Conservation (phyloP, 2,329 filamentous ascomycete genomes). For the Neofusicoccum sp. region DNA sequence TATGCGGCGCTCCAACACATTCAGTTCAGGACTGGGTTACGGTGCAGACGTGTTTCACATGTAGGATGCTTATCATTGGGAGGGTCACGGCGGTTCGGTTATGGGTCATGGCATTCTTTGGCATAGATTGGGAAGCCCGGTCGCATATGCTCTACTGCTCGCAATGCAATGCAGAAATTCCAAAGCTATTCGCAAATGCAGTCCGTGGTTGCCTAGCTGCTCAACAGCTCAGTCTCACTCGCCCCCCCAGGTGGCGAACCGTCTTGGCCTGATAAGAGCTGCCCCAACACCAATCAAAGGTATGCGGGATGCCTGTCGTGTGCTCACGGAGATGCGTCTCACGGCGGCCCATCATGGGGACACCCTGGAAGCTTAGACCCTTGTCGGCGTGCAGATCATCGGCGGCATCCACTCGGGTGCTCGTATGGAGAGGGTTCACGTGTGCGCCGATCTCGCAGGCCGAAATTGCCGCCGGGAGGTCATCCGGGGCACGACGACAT, state of each 20-base stretch:
- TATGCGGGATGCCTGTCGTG: background rate
- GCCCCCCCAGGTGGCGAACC: background rate
- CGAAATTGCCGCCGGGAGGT: constrained; percentile 5
- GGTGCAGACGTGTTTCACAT: constrained; percentile 11
- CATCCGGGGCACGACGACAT: background rate
- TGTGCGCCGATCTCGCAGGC: background rate
- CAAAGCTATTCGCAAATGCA: background rate
- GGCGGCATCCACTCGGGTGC: background rate
- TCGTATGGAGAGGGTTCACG: background rate
- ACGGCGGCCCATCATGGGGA: background rate
- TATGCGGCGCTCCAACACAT: background rate
- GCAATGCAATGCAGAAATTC: constrained; percentile 8
- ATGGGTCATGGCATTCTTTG: constrained; percentile 16
- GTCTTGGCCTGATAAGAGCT: constrained; percentile 4
- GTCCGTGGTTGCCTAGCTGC: background rate
- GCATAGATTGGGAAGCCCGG: constrained; percentile 14
- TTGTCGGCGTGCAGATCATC: constrained; percentile 9
- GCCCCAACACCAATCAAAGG: background rate
- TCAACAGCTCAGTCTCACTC: background rate
- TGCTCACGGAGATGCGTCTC: background rate
- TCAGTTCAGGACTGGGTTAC: background rate
- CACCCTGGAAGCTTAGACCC: constrained; percentile 11
- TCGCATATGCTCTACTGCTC: background rate
- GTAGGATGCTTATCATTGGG: background rate
- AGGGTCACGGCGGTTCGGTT: background rate